phyloP scores from a whole-genome alignment of 2,329 filamentous ascomycete species.

The Tolypocladium amazonense region DNA sequence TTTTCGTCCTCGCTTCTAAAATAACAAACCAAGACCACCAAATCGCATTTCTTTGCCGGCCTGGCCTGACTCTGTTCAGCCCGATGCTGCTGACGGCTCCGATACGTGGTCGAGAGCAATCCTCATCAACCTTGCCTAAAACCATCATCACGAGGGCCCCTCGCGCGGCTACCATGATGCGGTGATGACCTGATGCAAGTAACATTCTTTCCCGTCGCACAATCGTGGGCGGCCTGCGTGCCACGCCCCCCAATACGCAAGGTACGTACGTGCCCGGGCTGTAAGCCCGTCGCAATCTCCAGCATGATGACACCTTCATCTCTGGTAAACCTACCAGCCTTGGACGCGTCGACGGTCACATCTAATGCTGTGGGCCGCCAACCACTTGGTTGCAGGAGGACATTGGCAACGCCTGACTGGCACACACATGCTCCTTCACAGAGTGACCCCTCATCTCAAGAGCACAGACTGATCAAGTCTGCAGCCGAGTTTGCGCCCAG shows the following conservation, averaged over 20 bases:
- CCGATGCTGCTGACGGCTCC: constrained; percentile 36
- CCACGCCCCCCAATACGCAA: background rate
- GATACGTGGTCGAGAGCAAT: constrained; percentile 48
- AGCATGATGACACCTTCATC: constrained; percentile 25
- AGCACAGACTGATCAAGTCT: background rate
- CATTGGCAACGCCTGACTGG: constrained; percentile 8
- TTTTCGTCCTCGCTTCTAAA: constrained; percentile 12
- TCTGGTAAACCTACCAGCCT: constrained; percentile 31
- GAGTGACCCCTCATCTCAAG: background rate
- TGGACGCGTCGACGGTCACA: constrained; percentile 10
- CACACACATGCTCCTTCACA: background rate
- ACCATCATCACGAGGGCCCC: constrained; percentile 61
- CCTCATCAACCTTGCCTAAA: constrained; percentile 49
- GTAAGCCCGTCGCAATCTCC: background rate
- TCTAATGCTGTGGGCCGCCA: constrained; percentile 4
- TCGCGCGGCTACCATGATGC: constrained; percentile 54
- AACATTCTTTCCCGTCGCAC: constrained; percentile 29
- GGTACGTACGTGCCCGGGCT: background rate
- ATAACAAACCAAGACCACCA: constrained; percentile 32
- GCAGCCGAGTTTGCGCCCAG: background rate
- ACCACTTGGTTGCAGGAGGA: constrained; percentile 20
- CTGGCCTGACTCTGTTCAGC: constrained; percentile 17
- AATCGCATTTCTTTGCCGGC: constrained; percentile 30
- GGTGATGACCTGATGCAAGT: constrained; percentile 59
- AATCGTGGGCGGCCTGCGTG: background rate